Percentiles rank a stretch among this genome's conserved stretches.
Conservation (phyloP, 441 rosid species). For the Pelargonium myrrhifolium region DNA sequence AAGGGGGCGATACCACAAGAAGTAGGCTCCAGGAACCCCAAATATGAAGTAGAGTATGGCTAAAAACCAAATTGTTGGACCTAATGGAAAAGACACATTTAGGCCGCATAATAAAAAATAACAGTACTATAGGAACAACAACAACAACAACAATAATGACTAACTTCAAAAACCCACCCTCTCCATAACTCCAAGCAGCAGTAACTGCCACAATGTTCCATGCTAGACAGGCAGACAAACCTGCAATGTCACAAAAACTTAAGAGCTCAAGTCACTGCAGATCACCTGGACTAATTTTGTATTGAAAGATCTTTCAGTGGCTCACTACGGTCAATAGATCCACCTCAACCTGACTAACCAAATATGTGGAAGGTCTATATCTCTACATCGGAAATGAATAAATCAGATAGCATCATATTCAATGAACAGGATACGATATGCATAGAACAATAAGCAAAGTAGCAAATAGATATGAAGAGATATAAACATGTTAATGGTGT, state of each 20-base stretch:
- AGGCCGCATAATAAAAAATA: constrained; percentile 16
- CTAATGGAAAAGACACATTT: constrained; percentile 31
- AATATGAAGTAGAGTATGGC: constrained; percentile 81
- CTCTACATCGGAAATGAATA: too few species aligned
- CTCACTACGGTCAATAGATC: too few species aligned
- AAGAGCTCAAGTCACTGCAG: too few species aligned
- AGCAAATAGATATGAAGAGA: background rate
- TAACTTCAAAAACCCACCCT: constrained; percentile 43
- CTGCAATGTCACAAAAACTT: too few species aligned
- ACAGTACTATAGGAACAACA: background rate
- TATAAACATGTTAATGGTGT: background rate
- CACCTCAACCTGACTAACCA: too few species aligned
- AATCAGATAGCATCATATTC: too few species aligned
- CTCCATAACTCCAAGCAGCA: constrained; percentile 86
- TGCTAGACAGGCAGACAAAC: constrained; percentile 38
- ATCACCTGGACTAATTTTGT: too few species aligned
- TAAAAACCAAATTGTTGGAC: constrained; percentile 88
- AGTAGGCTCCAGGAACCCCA: constrained; percentile 90
- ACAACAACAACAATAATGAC: constrained; percentile 9
- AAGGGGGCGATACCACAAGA: constrained; percentile 91
- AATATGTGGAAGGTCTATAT: too few species aligned
- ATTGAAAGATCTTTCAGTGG: too few species aligned
- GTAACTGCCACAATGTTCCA: constrained; percentile 95
- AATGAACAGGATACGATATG: too few species aligned
- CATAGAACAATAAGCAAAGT: too few species aligned